Base-by-base conservation (phyloP, 1,284 basidiomycete genomes). In the Leccinum fallax region DNA sequence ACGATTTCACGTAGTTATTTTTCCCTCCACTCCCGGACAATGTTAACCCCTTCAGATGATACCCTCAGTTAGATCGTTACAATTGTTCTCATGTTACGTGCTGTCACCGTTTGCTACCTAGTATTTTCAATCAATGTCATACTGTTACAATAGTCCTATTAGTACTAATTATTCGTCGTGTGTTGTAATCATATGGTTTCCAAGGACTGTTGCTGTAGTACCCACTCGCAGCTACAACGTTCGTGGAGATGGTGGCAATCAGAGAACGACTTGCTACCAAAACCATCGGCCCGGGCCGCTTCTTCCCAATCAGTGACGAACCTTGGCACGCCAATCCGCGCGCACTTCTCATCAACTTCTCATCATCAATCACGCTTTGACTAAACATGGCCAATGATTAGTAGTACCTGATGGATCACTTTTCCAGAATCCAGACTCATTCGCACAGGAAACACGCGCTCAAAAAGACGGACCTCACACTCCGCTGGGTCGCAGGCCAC, bases 81-180 rank as follows among this genome's bases (percentile, higher is more conserved):
- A 32, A 38, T 19, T 55, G 43, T 54, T 38, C 16, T 40, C 43
- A 24, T 54, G 24, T 26, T 49, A 40, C 6, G 32, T 15, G 7
- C 6, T 61, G 30, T 30, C 11, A 34, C 26, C 43, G n/a, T 55
- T 66, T 53, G 52, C 32, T 55, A 57, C 58, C 54, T 57, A 59
- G 26, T 55, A 59, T 32, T 32, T 38, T 58, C 57, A 49, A 36
- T 61, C 53, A 63, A 26, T 48, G 43, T 21, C 43, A 21, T 48
- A 48, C 43, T 59, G 57, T 63, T 58, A 61, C 49, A n/a, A 51
- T 63, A 71, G 51, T 49, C 26, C 28, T 71, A 73, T 49, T 43
- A 48, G 60, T 51, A 26, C 4, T 48, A 48, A n/a, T 32, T 32
- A 32, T 51, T 15, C 48, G 8, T 16, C 19, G 57, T 55, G 48